These are phyloP conservation scores for Colletotrichum tropicicola DNA, from an alignment of 2,329 filamentous ascomycete genomes.

Conservation along the genomic window DNA sequence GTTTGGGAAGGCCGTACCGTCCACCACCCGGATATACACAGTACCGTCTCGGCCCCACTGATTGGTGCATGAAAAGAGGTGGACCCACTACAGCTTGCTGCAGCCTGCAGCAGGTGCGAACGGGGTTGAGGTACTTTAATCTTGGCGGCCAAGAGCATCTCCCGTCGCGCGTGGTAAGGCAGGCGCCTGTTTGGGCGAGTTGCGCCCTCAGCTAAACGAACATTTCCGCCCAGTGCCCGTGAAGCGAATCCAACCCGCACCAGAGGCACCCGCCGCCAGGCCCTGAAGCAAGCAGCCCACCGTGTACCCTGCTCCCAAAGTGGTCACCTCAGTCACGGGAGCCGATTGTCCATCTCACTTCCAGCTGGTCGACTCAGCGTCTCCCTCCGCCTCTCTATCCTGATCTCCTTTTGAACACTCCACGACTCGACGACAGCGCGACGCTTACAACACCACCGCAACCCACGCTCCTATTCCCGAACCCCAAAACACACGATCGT, in stretches of 20 bases:
- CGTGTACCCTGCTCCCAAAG: neutral
- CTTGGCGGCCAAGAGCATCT: neutral
- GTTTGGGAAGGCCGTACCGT: neutral
- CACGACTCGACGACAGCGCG: neutral
- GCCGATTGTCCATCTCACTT: conserved; percentile 20
- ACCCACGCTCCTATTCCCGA: neutral
- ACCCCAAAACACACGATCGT: too few species aligned
- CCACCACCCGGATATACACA: neutral
- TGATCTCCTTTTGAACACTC: conserved; percentile 10
- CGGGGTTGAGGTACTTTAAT: conserved; percentile 13
- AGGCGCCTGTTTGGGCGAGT: neutral
- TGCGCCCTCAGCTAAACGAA: neutral
- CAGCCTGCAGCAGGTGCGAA: neutral
- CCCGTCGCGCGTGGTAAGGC: neutral
- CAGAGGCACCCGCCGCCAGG: too few species aligned
- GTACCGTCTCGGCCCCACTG: neutral
- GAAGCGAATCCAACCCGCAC: neutral
- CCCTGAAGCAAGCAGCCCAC: neutral
- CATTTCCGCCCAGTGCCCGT: neutral
- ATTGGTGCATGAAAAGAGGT: neutral
- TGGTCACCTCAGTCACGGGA: conserved; percentile 20
- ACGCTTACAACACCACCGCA: neutral
- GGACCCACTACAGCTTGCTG: conserved; percentile 5
- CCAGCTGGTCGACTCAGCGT: neutral
- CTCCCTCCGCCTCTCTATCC: neutral